Base-by-base conservation (phyloP, 352 stramenopile species). In the Pythium pyrilobum region DNA sequence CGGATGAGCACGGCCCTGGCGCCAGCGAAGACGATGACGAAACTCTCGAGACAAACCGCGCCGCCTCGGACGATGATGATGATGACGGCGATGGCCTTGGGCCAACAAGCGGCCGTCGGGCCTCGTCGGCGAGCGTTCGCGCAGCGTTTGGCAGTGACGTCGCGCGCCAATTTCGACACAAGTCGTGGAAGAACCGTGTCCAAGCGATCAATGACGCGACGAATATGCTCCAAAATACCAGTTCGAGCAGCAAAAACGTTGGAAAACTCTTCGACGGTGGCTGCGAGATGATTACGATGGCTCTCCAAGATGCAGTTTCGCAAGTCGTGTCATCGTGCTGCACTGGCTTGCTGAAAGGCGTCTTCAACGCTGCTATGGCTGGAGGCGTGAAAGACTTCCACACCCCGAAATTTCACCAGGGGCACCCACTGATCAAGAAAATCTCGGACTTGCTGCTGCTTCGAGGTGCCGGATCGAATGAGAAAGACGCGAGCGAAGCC, bases 401-500 rank as follows among this genome's bases (percentile, higher is more conserved):
- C 52, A 75, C 72, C 0, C 28, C 36, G 11, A 56, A 67, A 25
- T 92, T 89, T 41, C 82, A 89, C 34, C 38, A 72, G 0, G 60
- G 71, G 10, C 74, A 73, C 4, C 78, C 77, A 0, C 41, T 58
- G 2, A 72, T 91, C 43, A 64, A 65, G 13, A 65, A 72, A 20
- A 81, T 92, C 20, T 53, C 71, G 1, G 70, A 65, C 16, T 44
- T 68, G 5, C 44, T 91, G 4, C 48, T 91, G 21, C 54, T 55
- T 0, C 69, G 82, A 27, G 82, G 74, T 5, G 76, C 80, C 0
- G 72, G 67, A 1, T 85, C 76, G 8, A 90, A 90, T 47, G 76
- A 93, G 48, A 90, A 88, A 66, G 82, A 93, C 25, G 63, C 82
- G 1, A 89, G 80, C 18, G 80, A 93, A 48, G 80, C 80, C 0